Evolutionary conservation across 257 asterid genomes (phyloP).

Genomic region (Solanum pimpinellifolium): DNA sequence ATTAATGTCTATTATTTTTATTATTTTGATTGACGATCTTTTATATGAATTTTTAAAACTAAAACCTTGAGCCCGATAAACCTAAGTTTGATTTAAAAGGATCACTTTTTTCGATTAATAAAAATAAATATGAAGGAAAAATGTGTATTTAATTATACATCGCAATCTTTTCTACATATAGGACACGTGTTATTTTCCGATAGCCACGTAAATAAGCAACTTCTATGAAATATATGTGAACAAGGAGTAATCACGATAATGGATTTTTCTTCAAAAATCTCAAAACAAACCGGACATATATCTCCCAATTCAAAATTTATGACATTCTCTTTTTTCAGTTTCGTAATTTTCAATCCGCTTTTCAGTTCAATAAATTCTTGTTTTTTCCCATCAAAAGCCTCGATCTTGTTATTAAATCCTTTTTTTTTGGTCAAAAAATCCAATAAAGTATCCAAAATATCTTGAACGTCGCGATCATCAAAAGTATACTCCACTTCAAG

Average conservation of each 20-base stretch:
- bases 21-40: too few species aligned
- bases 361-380: background rate
- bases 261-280: background rate
- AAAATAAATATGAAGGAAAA: too few species aligned
- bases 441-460: background rate
- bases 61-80: too few species aligned
- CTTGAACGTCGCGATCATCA: background rate
- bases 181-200: background rate
- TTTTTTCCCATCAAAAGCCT: background rate
- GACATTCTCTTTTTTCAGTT: background rate
- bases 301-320: background rate
- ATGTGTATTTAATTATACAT: background rate
- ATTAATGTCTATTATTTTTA: too few species aligned
- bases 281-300: background rate
- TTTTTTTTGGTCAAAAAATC: background rate
- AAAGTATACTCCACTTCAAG: background rate
- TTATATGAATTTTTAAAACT: too few species aligned
- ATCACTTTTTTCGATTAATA: background rate
- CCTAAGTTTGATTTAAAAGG: too few species aligned
- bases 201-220: background rate
- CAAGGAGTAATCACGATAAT: background rate
- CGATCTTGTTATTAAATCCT: background rate
- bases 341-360: background rate
- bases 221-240: background rate
- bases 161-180: background rate